Conservation (phyloP, 148 eudicot genomes). For the Rhododendron ferrugineum region DNA sequence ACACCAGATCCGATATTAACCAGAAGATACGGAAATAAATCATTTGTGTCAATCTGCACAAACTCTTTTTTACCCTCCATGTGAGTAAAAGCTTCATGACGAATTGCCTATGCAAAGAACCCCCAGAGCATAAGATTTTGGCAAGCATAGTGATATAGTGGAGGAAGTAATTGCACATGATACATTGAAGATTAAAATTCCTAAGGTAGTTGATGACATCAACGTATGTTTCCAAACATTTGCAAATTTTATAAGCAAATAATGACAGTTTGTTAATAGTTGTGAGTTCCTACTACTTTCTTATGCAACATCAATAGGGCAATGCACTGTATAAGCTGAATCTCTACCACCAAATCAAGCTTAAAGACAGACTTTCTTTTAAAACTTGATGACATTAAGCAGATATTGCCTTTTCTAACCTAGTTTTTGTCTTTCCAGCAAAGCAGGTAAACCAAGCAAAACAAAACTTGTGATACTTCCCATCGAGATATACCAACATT, state of each 20-base stretch:
- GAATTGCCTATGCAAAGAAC: constrained; percentile 58
- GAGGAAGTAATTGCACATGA: background rate
- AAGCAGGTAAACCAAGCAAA: constrained; percentile 1
- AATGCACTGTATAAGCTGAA: background rate
- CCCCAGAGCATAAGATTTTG: background rate
- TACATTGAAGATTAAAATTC: background rate
- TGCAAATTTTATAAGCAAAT: background rate
- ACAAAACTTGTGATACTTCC: background rate
- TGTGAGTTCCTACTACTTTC: background rate
- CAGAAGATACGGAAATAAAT: constrained; percentile 87
- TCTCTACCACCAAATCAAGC: background rate
- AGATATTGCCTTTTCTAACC: background rate
- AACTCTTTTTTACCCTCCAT: constrained; percentile 92
- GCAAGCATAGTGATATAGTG: constrained; percentile 1
- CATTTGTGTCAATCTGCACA: constrained; percentile 91
- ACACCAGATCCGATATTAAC: constrained; percentile 98
- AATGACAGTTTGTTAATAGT: background rate
- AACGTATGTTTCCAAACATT: background rate
- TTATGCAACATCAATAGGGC: background rate
- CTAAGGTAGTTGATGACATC: background rate
- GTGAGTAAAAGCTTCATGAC: constrained; percentile 98
- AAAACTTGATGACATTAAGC: constrained; percentile 2
- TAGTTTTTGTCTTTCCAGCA: background rate
- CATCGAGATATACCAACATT: background rate
- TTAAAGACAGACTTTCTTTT: background rate